phyloP scores from a whole-genome alignment of 2,329 filamentous ascomycete species.

The Botrytis medusae region DNA sequence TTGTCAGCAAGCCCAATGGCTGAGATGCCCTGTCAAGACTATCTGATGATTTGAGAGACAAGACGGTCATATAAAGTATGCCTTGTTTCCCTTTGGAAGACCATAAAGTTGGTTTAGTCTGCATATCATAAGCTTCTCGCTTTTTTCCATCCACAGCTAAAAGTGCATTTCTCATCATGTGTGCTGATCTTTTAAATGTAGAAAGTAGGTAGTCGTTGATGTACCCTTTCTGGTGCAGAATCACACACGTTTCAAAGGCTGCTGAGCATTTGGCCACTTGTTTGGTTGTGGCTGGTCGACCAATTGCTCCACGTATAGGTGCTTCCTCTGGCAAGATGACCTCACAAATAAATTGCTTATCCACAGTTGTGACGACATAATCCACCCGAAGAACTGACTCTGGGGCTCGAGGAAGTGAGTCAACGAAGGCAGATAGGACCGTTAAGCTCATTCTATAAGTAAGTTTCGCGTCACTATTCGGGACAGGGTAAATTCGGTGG shows the following conservation, averaged over 20 bases:
- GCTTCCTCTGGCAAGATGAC: conserved; percentile 74
- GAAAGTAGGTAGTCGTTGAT: conserved; percentile 76
- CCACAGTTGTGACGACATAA: conserved; percentile 61
- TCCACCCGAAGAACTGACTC: conserved; percentile 45
- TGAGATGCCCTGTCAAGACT: conserved; percentile 58
- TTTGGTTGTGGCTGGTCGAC: conserved; percentile 66
- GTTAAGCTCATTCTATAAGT: conserved; percentile 73
- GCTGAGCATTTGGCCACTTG: conserved; percentile 81
- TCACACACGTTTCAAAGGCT: conserved; percentile 77
- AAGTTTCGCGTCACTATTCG: conserved; percentile 70
- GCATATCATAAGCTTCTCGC: conserved; percentile 72
- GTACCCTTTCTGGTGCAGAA: conserved; percentile 63
- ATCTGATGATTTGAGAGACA: conserved; percentile 58
- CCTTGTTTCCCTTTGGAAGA: conserved; percentile 47
- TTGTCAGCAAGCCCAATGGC: conserved; percentile 71
- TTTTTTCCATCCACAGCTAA: conserved; percentile 81
- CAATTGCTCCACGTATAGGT: conserved; percentile 66
- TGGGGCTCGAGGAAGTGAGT: conserved; percentile 57
- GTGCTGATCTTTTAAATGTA: conserved; percentile 67
- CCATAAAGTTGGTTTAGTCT: conserved; percentile 78
- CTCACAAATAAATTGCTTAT: conserved; percentile 69
- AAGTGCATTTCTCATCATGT: conserved; percentile 81
- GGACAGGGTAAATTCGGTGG: conserved; percentile 53
- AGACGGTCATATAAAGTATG: conserved; percentile 58
- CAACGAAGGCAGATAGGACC: conserved; percentile 71